Conservation (phyloP, 768 basidiomycete species). For the Termitomyces sp. region DNA sequence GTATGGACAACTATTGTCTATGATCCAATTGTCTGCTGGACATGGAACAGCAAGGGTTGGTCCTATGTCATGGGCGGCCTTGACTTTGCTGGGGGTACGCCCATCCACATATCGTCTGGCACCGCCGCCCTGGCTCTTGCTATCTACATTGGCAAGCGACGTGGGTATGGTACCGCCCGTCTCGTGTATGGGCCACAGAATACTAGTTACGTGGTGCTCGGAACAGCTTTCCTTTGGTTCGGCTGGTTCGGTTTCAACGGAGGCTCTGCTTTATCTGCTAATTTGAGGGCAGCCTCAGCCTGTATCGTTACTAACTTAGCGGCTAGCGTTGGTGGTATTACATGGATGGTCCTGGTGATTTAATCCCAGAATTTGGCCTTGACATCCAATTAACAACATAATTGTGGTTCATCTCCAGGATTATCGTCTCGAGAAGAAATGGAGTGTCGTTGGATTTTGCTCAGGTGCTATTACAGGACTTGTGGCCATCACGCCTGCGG, state of each 20-base stretch:
- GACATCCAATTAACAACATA: neutral
- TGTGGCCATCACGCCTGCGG: conserved; percentile 84
- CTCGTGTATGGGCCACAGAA: conserved; percentile 94
- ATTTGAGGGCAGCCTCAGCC: conserved; percentile 81
- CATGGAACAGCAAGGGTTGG: conserved; percentile 61
- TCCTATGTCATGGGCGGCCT: conserved; percentile 22
- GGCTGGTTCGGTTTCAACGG: conserved; percentile 98
- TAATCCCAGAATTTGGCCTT: neutral
- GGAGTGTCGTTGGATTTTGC: conserved; percentile 93
- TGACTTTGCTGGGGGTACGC: conserved; percentile 93
- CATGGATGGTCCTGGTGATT: conserved; percentile 87
- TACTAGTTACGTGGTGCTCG: conserved; percentile 90
- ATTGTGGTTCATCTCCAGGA: conserved; percentile 50
- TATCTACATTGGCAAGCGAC: conserved; percentile 84
- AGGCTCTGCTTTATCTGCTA: conserved; percentile 85
- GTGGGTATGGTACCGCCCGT: conserved; percentile 86
- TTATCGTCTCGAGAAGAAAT: conserved; percentile 89
- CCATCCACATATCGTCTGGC: conserved; percentile 33
- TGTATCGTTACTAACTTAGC: conserved; percentile 93
- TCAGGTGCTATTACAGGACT: conserved; percentile 92
- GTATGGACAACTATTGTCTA: conserved; percentile 90
- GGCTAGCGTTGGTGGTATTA: conserved; percentile 79
- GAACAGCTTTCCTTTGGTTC: conserved; percentile 92
- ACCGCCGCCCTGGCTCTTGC: conserved; percentile 80
- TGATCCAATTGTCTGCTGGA: conserved; percentile 74